Percentiles rank a stretch among this genome's conserved stretches.
Evolutionary conservation across 2,329 filamentous ascomycete species (phyloP).

Genomic region (Pseudocercospora musae): DNA sequence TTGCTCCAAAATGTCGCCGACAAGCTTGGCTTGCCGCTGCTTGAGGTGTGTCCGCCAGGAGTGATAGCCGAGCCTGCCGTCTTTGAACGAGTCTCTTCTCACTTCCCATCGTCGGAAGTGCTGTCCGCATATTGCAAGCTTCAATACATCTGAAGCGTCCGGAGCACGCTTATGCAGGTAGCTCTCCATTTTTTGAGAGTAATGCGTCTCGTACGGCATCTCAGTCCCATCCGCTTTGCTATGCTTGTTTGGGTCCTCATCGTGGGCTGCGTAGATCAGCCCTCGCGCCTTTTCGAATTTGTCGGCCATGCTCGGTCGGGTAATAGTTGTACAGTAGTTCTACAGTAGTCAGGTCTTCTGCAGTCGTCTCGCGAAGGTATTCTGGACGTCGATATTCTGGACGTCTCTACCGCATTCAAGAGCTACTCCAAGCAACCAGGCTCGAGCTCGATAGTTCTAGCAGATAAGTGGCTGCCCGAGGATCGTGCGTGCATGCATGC

Average conservation of each 20-base stretch:
- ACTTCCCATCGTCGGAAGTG: slow-evolving; percentile 86
- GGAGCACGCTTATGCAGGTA: slow-evolving; percentile 65
- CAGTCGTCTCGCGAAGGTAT: neutral
- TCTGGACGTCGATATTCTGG: neutral
- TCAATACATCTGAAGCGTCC: slow-evolving; percentile 62
- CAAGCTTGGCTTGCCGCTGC: slow-evolving; percentile 67
- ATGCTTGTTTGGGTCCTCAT: slow-evolving; percentile 61
- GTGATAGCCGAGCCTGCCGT: slow-evolving; percentile 72
- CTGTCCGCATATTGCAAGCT: slow-evolving; percentile 76
- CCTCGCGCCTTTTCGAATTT: slow-evolving; percentile 48
- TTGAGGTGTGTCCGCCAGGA: slow-evolving; percentile 73
- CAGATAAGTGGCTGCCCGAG: neutral
- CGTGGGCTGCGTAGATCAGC: slow-evolving; percentile 71
- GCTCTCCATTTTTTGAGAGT: slow-evolving; percentile 72
- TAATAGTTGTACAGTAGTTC: no score
- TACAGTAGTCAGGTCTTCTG: no score
- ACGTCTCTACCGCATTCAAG: neutral
- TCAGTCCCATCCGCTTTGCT: slow-evolving; percentile 43
- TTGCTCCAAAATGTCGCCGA: slow-evolving; percentile 51
- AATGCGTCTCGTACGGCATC: slow-evolving; percentile 76
- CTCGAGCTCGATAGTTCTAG: neutral
- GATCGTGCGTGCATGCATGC: neutral
- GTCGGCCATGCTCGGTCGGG: slow-evolving; percentile 15
- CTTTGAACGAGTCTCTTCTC: slow-evolving; percentile 68
- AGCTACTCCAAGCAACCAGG: neutral